phyloP scores from a whole-genome alignment of 176 grass and related monocot species.

The Phoenix roebelenii region DNA sequence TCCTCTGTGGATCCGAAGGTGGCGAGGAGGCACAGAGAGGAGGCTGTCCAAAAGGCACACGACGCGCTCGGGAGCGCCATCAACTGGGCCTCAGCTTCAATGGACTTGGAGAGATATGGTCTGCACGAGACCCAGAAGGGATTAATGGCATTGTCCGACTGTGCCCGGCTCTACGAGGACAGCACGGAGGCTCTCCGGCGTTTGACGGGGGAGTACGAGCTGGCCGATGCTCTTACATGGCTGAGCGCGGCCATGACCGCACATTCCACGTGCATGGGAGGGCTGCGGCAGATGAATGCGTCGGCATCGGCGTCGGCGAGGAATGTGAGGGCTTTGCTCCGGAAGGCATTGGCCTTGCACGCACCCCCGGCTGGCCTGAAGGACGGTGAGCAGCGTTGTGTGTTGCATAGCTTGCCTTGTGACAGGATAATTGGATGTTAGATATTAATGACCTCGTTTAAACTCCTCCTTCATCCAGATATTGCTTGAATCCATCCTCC shows the following conservation, averaged over 20 bases:
- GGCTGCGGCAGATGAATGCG: not conserved
- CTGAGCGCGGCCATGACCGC: constrained; percentile 19
- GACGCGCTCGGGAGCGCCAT: no score
- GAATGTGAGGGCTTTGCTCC: not conserved
- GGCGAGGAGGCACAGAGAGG: no score
- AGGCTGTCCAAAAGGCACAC: no score
- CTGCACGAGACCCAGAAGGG: no score
- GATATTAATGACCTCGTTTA: no score
- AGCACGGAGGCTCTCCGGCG: constrained; percentile 1
- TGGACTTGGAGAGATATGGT: no score
- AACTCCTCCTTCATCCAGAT: no score
- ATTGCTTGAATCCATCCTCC: no score
- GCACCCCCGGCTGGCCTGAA: not conserved
- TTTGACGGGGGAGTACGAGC: constrained; percentile 4
- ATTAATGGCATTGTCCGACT: constrained; percentile 3
- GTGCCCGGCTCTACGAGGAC: constrained; percentile 11
- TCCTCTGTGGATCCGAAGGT: no score
- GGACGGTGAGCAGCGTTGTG: not conserved
- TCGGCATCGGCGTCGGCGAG: not conserved
- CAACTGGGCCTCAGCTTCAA: no score
- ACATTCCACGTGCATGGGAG: constrained; percentile 15
- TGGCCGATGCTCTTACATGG: constrained; percentile 19
- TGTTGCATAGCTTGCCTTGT: no score
- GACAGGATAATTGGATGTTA: no score
- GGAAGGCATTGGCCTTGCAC: constrained; percentile 11